These are phyloP conservation scores for Cornus suecica DNA, from an alignment of 148 eudicot species.

Conservation along the genomic window DNA sequence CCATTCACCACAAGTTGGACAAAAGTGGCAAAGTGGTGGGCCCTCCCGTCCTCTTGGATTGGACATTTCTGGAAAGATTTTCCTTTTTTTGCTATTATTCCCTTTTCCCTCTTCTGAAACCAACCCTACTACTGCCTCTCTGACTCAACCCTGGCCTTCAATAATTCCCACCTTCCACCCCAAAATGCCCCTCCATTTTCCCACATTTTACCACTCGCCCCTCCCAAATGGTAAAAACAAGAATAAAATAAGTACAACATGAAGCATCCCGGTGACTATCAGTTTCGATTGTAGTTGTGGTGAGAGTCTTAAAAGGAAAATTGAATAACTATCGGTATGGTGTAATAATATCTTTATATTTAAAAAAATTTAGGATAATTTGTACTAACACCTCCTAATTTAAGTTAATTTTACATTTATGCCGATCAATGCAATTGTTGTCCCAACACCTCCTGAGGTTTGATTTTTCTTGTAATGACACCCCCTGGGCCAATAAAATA, in stretches of 20 bases:
- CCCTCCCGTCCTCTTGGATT: slow-evolving; percentile 72
- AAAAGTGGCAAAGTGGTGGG: slow-evolving; percentile 52
- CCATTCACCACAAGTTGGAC: slow-evolving; percentile 33
- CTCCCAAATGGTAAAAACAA: neutral
- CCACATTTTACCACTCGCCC: neutral
- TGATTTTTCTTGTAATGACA: no score
- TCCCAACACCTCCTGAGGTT: no score
- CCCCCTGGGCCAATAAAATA: no score
- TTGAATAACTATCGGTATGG: no score
- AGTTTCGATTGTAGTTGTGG: no score
- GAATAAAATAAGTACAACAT: neutral
- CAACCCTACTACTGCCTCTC: slow-evolving; percentile 1
- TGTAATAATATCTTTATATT: no score
- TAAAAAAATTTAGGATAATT: no score
- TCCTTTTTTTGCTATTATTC: slow-evolving; percentile 43
- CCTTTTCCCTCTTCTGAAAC: slow-evolving; percentile 37
- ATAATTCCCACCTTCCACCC: slow-evolving; percentile 18
- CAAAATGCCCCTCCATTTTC: neutral
- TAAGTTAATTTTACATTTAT: no score
- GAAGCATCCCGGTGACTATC: no score
- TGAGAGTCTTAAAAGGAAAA: no score
- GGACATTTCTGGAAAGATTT: slow-evolving; percentile 55
- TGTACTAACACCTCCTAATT: no score
- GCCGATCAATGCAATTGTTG: no score
- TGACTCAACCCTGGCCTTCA: slow-evolving; percentile 20